Evolutionary conservation across 225 moss, liverwort and hornwort species (phyloP).

Genomic region (Antitrichia curtipendula): DNA sequence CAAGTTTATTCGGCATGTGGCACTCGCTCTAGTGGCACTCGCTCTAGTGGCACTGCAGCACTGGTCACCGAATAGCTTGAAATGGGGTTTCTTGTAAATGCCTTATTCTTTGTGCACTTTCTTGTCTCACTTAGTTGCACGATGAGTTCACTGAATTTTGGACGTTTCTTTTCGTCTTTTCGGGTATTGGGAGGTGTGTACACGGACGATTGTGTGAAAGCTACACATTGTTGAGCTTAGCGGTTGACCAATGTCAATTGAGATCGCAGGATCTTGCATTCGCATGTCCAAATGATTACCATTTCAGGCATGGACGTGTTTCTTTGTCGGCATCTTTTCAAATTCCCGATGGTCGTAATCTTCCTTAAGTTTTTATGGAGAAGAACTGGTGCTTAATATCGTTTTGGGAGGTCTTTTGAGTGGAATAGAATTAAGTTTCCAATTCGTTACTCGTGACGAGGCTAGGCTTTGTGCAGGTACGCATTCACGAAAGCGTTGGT

Average conservation of each 20-base stretch:
- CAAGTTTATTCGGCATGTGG: not conserved
- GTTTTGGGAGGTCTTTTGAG: not conserved
- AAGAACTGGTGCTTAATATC: not conserved
- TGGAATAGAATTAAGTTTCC: not conserved
- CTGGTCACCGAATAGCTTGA: not conserved
- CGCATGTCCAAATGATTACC: not conserved
- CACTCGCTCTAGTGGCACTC: not conserved
- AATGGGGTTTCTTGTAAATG: not conserved
- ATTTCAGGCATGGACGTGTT: not conserved
- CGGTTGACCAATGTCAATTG: not conserved
- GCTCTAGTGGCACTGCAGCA: not conserved
- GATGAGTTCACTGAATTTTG: not conserved
- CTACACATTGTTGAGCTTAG: not conserved
- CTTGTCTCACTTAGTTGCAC: not conserved
- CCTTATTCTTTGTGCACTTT: not conserved
- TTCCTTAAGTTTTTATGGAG: not conserved
- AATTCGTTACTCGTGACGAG: not conserved
- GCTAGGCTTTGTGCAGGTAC: slow-evolving; percentile 60
- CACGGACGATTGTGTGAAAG: not conserved
- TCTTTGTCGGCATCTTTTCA: not conserved
- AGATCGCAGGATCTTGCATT: not conserved
- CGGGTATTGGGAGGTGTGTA: not conserved
- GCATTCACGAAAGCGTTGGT: slow-evolving; percentile 93
- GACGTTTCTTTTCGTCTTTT: not conserved
- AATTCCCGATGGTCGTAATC: not conserved